Evolutionary conservation across 2,329 filamentous ascomycete genomes (phyloP).

Genomic region (Metarhizium anisopliae): DNA sequence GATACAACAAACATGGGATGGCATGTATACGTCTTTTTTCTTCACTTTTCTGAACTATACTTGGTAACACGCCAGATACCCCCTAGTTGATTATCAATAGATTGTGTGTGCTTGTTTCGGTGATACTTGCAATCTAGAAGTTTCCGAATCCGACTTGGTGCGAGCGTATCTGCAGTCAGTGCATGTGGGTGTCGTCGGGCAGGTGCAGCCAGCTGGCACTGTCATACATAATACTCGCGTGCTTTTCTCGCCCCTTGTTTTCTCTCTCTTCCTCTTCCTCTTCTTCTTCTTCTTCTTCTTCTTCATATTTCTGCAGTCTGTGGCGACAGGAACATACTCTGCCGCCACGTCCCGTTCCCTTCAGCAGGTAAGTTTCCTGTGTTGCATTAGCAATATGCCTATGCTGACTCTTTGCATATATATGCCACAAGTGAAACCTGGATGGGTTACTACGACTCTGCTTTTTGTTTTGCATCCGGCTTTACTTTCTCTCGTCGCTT

Average conservation of each 20-base stretch:
- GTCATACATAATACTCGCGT: not conserved
- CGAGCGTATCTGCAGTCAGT: no score
- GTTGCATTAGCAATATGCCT: not conserved
- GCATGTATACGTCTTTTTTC: not conserved
- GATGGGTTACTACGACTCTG: no score
- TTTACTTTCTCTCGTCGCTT: no score
- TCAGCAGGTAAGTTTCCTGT: not conserved
- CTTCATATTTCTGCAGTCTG: not conserved
- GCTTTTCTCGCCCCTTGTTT: not conserved
- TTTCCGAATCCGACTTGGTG: not conserved
- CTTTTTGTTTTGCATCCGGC: no score
- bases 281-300: not conserved
- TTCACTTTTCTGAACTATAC: not conserved
- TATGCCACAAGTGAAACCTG: no score
- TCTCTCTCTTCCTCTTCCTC: not conserved
- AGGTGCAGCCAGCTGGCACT: not conserved
- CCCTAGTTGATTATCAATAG: not conserved
- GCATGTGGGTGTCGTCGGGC: not conserved
- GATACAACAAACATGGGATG: not conserved
- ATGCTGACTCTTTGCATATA: not conserved
- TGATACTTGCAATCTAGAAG: not conserved
- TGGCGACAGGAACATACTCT: not conserved
- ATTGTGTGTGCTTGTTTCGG: not conserved
- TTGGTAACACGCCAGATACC: slow-evolving; percentile 1
- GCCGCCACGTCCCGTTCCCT: not conserved